Conservation (phyloP, 352 stramenopile species). For the Aphanomyces astaci region DNA sequence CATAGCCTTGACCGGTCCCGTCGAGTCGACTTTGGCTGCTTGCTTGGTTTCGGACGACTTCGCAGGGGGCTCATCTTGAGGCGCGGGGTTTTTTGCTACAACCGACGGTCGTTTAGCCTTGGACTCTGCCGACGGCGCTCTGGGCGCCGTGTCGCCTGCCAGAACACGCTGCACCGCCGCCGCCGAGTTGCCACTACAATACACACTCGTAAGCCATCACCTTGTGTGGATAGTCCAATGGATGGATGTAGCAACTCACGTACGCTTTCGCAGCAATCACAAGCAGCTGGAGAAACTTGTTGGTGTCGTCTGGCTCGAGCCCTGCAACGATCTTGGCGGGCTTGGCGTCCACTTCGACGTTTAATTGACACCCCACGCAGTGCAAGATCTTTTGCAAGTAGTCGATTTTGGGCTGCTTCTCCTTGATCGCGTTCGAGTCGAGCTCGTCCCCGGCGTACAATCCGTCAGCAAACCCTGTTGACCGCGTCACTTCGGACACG, state of each 20-base stretch:
- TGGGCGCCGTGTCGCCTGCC: conserved; percentile 19
- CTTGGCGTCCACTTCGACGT: conserved; percentile 80
- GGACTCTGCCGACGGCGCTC: background rate
- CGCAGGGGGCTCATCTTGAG: conserved; percentile 20
- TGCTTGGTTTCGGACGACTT: conserved; percentile 24
- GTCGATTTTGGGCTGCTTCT: conserved; percentile 90
- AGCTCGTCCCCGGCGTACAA: conserved; percentile 83
- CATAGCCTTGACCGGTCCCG: conserved; percentile 48
- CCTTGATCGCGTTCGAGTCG: conserved; percentile 86
- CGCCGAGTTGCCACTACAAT: conserved; percentile 44
- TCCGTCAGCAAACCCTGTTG: conserved; percentile 76
- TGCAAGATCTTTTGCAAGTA: conserved; percentile 85
- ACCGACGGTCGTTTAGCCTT: conserved; percentile 15
- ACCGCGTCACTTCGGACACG: conserved; percentile 64
- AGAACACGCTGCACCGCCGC: conserved; percentile 69
- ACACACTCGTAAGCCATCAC: too few relatives aligned
- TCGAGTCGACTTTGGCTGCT: conserved; percentile 25
- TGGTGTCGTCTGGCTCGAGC: conserved; percentile 90
- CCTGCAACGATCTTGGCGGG: conserved; percentile 88
- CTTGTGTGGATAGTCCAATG: too few relatives aligned
- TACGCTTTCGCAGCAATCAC: conserved; percentile 51
- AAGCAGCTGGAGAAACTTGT: conserved; percentile 89
- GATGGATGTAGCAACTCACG: too few relatives aligned
- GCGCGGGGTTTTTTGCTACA: background rate
- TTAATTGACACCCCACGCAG: conserved; percentile 85